Conservation (phyloP, 2,329 filamentous ascomycete species). For the Geoglossum cookeanum region DNA sequence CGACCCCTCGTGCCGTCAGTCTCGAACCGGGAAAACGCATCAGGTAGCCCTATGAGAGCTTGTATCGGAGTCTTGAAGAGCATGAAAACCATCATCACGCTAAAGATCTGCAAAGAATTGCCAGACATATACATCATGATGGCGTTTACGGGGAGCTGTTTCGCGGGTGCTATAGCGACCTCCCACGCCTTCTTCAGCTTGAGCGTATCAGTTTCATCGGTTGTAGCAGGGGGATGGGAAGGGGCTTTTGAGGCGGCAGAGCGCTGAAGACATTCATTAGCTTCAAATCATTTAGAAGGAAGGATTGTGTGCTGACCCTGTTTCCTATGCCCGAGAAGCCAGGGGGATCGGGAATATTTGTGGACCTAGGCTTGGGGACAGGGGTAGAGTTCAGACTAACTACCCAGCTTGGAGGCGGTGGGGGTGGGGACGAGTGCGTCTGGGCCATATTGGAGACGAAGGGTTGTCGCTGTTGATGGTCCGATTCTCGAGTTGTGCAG, state of each 20-base stretch:
- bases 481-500: not conserved
- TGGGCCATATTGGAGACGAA: not conserved
- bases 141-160: slow-evolving; percentile 90
- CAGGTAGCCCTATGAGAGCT: slow-evolving; percentile 64
- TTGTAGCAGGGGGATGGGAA: slow-evolving; percentile 44
- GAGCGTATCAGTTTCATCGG: slow-evolving; percentile 80
- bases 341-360: slow-evolving; percentile 62
- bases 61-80: slow-evolving; percentile 91
- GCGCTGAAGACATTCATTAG: not conserved
- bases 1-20: slow-evolving; percentile 55
- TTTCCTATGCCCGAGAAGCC: slow-evolving; percentile 48
- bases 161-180: slow-evolving; percentile 78
- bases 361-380: slow-evolving; percentile 42
- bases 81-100: slow-evolving; percentile 99
- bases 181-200: slow-evolving; percentile 99
- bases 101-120: slow-evolving; percentile 95
- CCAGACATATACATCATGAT: slow-evolving; percentile 99
- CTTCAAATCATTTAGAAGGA: not conserved
- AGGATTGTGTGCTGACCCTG: slow-evolving; percentile 29
- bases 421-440: slow-evolving; percentile 17
- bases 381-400: slow-evolving; percentile 57
- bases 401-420: slow-evolving; percentile 49
- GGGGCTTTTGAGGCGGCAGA: slow-evolving; percentile 4
- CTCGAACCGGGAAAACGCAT: slow-evolving; percentile 81
- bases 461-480: not conserved